Conservation (phyloP, 352 stramenopile genomes). For the Globisporangium lucens region DNA sequence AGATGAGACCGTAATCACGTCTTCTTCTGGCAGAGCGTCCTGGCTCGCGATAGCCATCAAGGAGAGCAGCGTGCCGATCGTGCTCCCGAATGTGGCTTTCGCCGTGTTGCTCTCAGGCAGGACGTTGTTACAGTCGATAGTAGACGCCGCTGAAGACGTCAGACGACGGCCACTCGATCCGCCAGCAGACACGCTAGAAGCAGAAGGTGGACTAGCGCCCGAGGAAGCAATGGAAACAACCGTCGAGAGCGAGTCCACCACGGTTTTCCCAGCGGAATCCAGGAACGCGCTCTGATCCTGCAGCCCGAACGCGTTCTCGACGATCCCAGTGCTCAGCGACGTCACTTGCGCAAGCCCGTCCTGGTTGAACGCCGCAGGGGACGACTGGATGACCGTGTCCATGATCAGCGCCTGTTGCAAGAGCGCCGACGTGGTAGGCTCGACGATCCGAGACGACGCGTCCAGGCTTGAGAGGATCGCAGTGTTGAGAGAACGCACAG, state of each 20-base stretch:
- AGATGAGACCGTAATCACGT: constrained; percentile 25
- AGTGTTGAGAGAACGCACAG: constrained; percentile 36
- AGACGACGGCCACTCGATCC: constrained; percentile 14
- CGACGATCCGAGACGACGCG: constrained; percentile 20
- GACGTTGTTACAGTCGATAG: constrained; percentile 11
- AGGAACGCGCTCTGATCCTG: constrained; percentile 38
- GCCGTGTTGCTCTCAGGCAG: constrained; percentile 20
- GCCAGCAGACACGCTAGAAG: background rate
- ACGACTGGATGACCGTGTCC: constrained; percentile 37
- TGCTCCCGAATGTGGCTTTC: constrained; percentile 25
- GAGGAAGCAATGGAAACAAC: constrained; percentile 27
- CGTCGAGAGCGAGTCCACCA: constrained; percentile 45
- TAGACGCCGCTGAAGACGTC: background rate
- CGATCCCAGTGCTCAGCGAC: constrained; percentile 35
- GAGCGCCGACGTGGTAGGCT: constrained; percentile 45
- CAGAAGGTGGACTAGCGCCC: background rate
- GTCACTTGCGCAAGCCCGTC: constrained; percentile 35
- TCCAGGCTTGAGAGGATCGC: constrained; percentile 45
- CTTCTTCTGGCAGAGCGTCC: constrained; percentile 41
- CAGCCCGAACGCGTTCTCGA: constrained; percentile 42
- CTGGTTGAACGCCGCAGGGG: constrained; percentile 31
- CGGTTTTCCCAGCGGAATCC: constrained; percentile 30
- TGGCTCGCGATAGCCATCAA: constrained; percentile 51
- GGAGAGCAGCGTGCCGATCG: constrained; percentile 47
- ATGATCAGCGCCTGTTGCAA: constrained; percentile 52